Conservation (phyloP, 257 asterid species). For the Solanum habrochaites region DNA sequence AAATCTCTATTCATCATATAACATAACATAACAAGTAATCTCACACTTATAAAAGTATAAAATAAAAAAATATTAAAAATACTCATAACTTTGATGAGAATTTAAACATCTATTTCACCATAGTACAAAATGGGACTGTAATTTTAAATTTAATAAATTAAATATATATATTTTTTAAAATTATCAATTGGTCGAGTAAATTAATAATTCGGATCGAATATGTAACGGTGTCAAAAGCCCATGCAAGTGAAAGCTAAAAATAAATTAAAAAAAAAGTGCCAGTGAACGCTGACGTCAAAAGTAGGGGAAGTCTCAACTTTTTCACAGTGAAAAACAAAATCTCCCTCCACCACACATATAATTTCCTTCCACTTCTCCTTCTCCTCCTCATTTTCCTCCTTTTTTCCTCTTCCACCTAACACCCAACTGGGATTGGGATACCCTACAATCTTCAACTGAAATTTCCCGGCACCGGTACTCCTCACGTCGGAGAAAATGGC, state of each 20-base stretch:
- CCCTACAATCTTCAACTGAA: background rate
- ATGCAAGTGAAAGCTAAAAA: background rate
- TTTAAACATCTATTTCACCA: too few relatives aligned
- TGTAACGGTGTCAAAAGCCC: background rate
- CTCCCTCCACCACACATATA: background rate
- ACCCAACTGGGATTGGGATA: background rate
- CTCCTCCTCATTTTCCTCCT: background rate
- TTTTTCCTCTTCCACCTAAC: background rate
- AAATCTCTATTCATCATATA: too few relatives aligned
- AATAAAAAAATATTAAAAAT: too few relatives aligned
- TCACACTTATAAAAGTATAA: too few relatives aligned
- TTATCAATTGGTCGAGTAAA: too few relatives aligned
- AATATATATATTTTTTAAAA: too few relatives aligned
- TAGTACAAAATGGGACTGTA: too few relatives aligned
- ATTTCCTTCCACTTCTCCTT: background rate
- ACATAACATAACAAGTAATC: too few relatives aligned
- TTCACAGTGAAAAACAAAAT: background rate
- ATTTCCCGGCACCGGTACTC: background rate
- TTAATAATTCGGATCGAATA: too few relatives aligned
- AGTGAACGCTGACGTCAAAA: background rate
- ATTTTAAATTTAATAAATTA: too few relatives aligned
- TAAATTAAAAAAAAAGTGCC: background rate
- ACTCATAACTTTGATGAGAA: too few relatives aligned
- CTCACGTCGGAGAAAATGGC: conserved; percentile 18
- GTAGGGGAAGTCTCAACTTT: background rate